These are phyloP conservation scores for Sporothrix mexicana DNA, from an alignment of 2,329 filamentous ascomycete species.

Conservation along the genomic window DNA sequence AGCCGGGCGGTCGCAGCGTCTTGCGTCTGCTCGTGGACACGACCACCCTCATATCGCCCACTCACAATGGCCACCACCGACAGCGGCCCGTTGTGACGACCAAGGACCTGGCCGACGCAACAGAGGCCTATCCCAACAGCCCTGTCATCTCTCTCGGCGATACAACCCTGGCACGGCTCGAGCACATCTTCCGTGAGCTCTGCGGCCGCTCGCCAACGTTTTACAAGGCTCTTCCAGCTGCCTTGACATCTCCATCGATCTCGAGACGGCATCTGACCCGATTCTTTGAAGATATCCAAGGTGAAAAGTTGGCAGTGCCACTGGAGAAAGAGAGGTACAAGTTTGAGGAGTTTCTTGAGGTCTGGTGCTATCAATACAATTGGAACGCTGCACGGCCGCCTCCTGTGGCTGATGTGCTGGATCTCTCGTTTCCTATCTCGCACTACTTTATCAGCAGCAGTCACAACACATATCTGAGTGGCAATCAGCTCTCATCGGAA, in stretches of 20 bases:
- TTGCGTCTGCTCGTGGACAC: conserved; percentile 37
- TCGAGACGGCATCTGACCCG: conserved; percentile 50
- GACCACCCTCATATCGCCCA: conserved; percentile 44
- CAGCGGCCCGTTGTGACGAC: conserved; percentile 35
- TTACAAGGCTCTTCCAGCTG: conserved; percentile 26
- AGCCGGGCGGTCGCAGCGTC: conserved; percentile 25
- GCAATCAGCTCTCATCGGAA: conserved; percentile 81
- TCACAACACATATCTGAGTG: conserved; percentile 90
- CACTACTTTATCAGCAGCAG: conserved; percentile 96
- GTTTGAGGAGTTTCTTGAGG: conserved; percentile 57
- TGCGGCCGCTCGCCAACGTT: conserved; percentile 45
- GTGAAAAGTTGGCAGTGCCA: conserved; percentile 47
- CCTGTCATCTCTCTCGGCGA: conserved; percentile 53
- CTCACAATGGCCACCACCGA: conserved; percentile 41
- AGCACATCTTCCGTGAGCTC: conserved; percentile 55
- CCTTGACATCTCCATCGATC: conserved; percentile 38
- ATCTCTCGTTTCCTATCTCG: conserved; percentile 72
- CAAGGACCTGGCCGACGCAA: conserved; percentile 36
- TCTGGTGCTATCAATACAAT: conserved; percentile 53
- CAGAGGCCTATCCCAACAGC: conserved; percentile 34
- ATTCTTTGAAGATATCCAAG: conserved; percentile 60
- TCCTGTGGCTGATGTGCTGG: conserved; percentile 53
- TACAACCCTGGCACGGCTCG: conserved; percentile 56
- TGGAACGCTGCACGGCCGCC: conserved; percentile 50
- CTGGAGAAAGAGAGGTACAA: conserved; percentile 52